Conservation (phyloP, 2,329 filamentous ascomycete species). For the Knufia fluminis region DNA sequence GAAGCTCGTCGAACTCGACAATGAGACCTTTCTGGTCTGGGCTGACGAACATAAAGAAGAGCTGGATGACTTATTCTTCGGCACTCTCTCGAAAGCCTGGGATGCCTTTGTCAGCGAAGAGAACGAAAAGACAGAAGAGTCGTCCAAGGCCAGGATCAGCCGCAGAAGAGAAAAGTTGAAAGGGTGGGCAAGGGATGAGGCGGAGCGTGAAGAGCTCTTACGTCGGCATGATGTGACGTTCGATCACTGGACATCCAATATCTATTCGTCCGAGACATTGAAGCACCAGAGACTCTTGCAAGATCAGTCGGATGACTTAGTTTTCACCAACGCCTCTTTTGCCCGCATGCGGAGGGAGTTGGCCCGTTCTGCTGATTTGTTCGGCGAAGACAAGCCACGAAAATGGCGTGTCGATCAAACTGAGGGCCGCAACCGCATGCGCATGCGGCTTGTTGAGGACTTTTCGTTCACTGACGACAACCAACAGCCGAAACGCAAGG, state of each 20-base stretch:
- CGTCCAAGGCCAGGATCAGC: conserved; percentile 56
- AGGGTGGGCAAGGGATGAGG: conserved; percentile 65
- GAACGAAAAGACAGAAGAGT: conserved; percentile 70
- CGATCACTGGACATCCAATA: conserved; percentile 88
- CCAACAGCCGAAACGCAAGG: conserved; percentile 69
- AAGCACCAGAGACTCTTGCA: conserved; percentile 84
- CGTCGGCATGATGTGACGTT: conserved; percentile 79
- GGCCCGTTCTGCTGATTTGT: conserved; percentile 68
- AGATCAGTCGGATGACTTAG: conserved; percentile 84
- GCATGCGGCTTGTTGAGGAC: conserved; percentile 76
- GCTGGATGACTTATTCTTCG: conserved; percentile 74
- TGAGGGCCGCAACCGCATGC: conserved; percentile 91
- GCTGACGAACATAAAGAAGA: conserved; percentile 71
- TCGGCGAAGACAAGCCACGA: conserved; percentile 53
- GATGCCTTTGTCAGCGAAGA: conserved; percentile 77
- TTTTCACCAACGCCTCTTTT: conserved; percentile 67
- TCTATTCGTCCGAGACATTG: conserved; percentile 81
- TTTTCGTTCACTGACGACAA: conserved; percentile 39
- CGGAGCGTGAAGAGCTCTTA: conserved; percentile 60
- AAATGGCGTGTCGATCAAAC: conserved; percentile 95
- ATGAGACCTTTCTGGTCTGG: conserved; percentile 79
- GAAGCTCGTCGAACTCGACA: conserved; percentile 77
- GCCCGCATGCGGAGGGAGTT: conserved; percentile 70
- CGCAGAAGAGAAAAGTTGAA: conserved; percentile 76
- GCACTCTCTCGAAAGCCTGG: conserved; percentile 72